Evolutionary conservation across 495 filamentous ascomycete species (phyloP).

Genomic region (Chaetomium fimeti): DNA sequence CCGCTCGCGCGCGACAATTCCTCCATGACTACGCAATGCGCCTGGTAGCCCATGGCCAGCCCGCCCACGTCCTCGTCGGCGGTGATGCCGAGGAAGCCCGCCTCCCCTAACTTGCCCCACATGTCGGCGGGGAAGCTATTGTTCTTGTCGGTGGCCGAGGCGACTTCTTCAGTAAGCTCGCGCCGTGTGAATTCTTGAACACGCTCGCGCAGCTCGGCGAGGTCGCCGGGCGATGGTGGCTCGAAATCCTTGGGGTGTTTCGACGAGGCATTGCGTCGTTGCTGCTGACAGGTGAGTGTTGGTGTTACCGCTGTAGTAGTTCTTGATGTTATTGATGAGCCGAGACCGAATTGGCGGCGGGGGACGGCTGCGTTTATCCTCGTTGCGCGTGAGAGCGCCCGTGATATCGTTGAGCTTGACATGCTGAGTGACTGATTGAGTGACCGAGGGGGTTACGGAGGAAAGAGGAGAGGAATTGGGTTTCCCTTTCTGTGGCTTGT

Average conservation of each 20-base stretch:
- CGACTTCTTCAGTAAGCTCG: conserved; percentile 80
- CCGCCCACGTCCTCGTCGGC: conserved; percentile 93
- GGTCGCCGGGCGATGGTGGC: conserved; percentile 70
- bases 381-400: conserved; percentile 36
- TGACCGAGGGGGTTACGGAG: neutral
- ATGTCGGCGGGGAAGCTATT: conserved; percentile 89
- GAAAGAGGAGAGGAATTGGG: conserved; percentile 6
- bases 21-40: conserved; percentile 95
- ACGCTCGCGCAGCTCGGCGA: conserved; percentile 80
- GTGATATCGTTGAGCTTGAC: conserved; percentile 34
- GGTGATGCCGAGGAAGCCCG: conserved; percentile 89
- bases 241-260: conserved; percentile 86
- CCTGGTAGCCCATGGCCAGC: conserved; percentile 91
- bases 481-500: neutral
- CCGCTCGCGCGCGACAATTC: conserved; percentile 67
- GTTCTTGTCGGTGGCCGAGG: conserved; percentile 71
- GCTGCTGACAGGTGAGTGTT: conserved; percentile 17
- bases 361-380: neutral
- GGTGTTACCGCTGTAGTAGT: conserved; percentile 10
- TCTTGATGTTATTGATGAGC: conserved; percentile 21
- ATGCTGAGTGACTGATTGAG: conserved; percentile 20
- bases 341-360: conserved; percentile 15
- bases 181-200: conserved; percentile 90
- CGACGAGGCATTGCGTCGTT: conserved; percentile 40
- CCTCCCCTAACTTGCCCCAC: conserved; percentile 91